phyloP scores from a whole-genome alignment of 331 rosid species.

The Arachis monticola region DNA sequence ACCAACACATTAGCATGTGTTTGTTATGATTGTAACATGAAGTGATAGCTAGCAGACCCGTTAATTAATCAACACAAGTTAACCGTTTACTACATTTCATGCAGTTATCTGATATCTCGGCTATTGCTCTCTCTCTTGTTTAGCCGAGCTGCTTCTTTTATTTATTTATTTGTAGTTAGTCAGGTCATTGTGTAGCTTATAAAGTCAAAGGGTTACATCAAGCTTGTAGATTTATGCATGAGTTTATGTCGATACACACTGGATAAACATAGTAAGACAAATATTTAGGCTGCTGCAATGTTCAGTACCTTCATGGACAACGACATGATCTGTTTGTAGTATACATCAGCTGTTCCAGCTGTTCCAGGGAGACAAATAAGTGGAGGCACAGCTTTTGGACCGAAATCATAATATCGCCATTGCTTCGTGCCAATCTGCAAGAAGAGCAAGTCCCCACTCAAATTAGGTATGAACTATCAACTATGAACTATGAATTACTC shows the following conservation, averaged over 20 bases:
- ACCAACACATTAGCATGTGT: conserved; percentile 5
- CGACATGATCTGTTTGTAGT: conserved; percentile 95
- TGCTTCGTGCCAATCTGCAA: conserved; percentile 91
- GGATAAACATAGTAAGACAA: conserved; percentile 15
- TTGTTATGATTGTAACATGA: too few species aligned
- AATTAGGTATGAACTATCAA: not conserved
- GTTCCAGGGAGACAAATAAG: conserved; percentile 98
- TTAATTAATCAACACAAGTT: not conserved
- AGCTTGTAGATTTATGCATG: not conserved
- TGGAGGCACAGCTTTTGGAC: conserved; percentile 94
- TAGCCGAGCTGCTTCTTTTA: not conserved
- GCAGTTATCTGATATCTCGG: conserved; percentile 13
- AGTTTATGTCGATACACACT: not conserved
- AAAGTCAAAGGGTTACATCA: not conserved
- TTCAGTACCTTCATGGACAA: conserved; percentile 81
- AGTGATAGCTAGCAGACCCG: not conserved
- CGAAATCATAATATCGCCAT: conserved; percentile 98
- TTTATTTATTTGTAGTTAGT: not conserved
- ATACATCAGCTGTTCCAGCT: conserved; percentile 96
- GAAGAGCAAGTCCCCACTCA: conserved; percentile 15
- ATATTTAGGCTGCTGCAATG: not conserved
- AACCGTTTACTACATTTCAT: conserved; percentile 10
- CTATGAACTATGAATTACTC: not conserved
- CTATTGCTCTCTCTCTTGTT: conserved; percentile 22
- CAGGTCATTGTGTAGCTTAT: conserved; percentile 11